These are phyloP conservation scores for Aristolochia contorta DNA, from an alignment of 164 flowering plant genomes.

Conservation along the genomic window DNA sequence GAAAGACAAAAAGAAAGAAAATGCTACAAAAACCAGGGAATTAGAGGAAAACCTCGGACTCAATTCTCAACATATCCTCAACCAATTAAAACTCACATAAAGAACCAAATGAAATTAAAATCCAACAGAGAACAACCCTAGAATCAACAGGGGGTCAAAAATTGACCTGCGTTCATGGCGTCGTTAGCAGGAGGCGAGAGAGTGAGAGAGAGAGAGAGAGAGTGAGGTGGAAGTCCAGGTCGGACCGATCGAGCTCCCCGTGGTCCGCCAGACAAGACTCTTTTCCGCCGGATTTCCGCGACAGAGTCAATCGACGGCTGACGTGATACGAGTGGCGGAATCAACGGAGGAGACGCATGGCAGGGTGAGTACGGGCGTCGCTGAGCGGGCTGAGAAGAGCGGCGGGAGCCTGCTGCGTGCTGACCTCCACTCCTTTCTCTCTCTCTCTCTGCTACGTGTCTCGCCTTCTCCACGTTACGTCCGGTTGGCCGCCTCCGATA, in stretches of 20 bases:
- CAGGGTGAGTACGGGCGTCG: background rate
- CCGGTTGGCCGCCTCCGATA: background rate
- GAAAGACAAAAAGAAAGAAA: too few relatives aligned
- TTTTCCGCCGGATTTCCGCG: background rate
- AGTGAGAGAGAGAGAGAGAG: background rate
- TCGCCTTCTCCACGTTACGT: background rate
- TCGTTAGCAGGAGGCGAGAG: slow-evolving; percentile 1
- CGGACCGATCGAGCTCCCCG: slow-evolving; percentile 3
- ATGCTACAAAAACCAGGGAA: too few relatives aligned
- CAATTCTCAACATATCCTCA: background rate
- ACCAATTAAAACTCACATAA: background rate
- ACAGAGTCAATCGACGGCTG: background rate
- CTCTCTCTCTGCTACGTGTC: slow-evolving; percentile 1
- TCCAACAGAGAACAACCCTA: background rate
- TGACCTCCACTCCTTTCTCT: background rate
- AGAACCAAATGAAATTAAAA: too few relatives aligned
- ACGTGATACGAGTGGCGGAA: background rate
- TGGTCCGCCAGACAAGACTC: background rate
- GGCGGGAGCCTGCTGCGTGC: background rate
- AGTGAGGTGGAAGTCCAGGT: slow-evolving; percentile 38
- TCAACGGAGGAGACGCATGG: background rate
- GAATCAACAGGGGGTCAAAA: slow-evolving; percentile 5
- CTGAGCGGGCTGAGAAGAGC: background rate
- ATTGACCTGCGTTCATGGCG: slow-evolving; percentile 30
- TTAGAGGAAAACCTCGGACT: too few relatives aligned